Conservation (phyloP, 257 asterid species). For the Knoxia roxburghii region DNA sequence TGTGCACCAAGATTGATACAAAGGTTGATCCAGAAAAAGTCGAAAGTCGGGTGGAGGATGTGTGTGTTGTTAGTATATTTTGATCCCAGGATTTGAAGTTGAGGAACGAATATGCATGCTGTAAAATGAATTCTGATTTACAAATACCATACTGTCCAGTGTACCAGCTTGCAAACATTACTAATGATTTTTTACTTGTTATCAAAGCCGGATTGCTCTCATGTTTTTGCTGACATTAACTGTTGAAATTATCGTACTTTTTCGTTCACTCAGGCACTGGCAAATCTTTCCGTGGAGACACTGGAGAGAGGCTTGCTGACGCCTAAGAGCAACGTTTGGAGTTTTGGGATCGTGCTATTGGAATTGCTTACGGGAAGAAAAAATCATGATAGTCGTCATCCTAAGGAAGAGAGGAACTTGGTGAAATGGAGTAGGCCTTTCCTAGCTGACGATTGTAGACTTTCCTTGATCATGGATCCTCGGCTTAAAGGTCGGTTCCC, state of each 20-base stretch:
- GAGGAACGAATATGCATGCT: too few relatives aligned
- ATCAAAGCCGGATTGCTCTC: background rate
- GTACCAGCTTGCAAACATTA: background rate
- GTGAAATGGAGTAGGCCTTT: conserved; percentile 87
- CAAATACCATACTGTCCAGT: background rate
- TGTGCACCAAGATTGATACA: background rate
- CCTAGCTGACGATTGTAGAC: conserved; percentile 71
- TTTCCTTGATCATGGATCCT: conserved; percentile 86
- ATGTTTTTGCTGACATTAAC: background rate
- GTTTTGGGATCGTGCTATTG: conserved; percentile 82
- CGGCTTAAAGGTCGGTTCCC: conserved; percentile 85
- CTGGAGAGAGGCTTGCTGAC: conserved; percentile 75
- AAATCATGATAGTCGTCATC: conserved; percentile 61
- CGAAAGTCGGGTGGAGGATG: background rate
- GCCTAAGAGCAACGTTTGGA: conserved; percentile 94
- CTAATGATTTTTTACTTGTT: background rate
- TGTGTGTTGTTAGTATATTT: background rate
- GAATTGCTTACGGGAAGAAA: conserved; percentile 88
- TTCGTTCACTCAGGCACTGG: conserved; percentile 52
- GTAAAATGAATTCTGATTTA: background rate
- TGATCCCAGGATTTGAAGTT: too few relatives aligned
- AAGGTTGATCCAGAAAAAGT: background rate
- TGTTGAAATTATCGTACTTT: background rate
- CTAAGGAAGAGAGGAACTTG: conserved; percentile 79
- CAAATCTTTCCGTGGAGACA: conserved; percentile 81